Evolutionary conservation across 1,284 basidiomycete genomes (phyloP), one percentile per base, ranked within the genome.

Genomic region (Ustilago lituana): DNA sequence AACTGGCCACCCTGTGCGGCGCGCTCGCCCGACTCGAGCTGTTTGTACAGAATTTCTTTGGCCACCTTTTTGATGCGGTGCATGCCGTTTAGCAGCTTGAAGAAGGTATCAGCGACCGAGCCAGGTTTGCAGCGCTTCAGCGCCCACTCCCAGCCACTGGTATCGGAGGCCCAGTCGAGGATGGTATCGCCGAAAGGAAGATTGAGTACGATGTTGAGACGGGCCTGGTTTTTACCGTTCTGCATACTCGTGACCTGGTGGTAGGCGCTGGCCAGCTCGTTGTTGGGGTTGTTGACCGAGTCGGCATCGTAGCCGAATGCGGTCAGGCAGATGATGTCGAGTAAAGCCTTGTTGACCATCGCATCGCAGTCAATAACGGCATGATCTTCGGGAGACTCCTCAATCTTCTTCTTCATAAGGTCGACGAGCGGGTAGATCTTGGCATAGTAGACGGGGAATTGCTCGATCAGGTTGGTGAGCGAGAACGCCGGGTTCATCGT

Each of bases 321-420:
- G 43, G 73, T 59, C 6, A 70, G 45, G 41, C 78, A 76, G 49
- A 81, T 81, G 48, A 80, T 80, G 55, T 82, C 80, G 17, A 82
- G 74, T 4, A 81, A 62, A 11, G 73, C 55, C n/a, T 65, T 57
- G 45, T 64, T 70, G 22, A 77, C 56, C 64, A 65, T 76, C 4
- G 37, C 45, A 26, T 66, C 53, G 2, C 80, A 59, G 31, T 82
- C 76, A 54, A 80, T 58, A 15, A 73, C 58, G 4, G 61, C 55
- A 32, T 54, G 50, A 15, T 62, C 69, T 1, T 65, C 36, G 5
- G 56, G 35, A 17, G 62, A 68, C 11, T 60, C 50, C 0, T 65
- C 64, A 15, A 75, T 55, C 39, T 72, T 51, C 6, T 63, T 50
- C 43, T 57, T 63, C 26, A 74, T 50, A 10, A 73, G 67, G 6